Conservation (phyloP, 352 stramenopile genomes). For the Pythium plurisporium region DNA sequence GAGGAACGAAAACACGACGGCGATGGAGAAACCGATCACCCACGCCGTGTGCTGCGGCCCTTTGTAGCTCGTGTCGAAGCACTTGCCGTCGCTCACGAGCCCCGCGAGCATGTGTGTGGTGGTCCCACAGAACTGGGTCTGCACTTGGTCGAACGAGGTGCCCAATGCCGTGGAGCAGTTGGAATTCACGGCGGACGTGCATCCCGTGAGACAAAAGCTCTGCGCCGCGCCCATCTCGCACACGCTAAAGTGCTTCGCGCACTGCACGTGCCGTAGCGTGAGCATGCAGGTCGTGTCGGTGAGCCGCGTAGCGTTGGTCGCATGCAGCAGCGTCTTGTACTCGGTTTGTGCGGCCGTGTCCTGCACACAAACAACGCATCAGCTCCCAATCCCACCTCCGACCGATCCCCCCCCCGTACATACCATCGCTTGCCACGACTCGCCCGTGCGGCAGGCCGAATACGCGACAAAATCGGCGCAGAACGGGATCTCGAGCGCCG, state of each 20-base stretch:
- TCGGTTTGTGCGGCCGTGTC: conserved; percentile 32
- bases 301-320: conserved; percentile 1
- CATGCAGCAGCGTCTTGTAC: conserved; percentile 34
- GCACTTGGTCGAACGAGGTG: conserved; percentile 11
- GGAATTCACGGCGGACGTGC: conserved; percentile 26
- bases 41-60: conserved; percentile 60
- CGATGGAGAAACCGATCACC: conserved; percentile 77
- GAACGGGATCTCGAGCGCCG: conserved; percentile 40
- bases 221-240: conserved; percentile 65
- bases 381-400: neutral
- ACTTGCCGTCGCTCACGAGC: conserved; percentile 52
- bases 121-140: conserved; percentile 32
- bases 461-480: conserved; percentile 46
- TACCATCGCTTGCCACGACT: conserved; percentile 44
- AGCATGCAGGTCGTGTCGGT: conserved; percentile 23
- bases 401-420: neutral
- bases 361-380: conserved; percentile 6
- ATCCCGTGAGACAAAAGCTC: conserved; percentile 51
- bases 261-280: conserved; percentile 42
- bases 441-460: conserved; percentile 44
- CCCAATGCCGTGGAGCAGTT: conserved; percentile 34
- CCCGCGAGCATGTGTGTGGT: conserved; percentile 17
- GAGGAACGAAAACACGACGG: conserved; percentile 80
- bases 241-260: conserved; percentile 56
- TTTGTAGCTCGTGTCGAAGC: conserved; percentile 61